These are phyloP conservation scores for Dryas octopetala DNA, from an alignment of 306 rosid genomes.

Conservation along the genomic window DNA sequence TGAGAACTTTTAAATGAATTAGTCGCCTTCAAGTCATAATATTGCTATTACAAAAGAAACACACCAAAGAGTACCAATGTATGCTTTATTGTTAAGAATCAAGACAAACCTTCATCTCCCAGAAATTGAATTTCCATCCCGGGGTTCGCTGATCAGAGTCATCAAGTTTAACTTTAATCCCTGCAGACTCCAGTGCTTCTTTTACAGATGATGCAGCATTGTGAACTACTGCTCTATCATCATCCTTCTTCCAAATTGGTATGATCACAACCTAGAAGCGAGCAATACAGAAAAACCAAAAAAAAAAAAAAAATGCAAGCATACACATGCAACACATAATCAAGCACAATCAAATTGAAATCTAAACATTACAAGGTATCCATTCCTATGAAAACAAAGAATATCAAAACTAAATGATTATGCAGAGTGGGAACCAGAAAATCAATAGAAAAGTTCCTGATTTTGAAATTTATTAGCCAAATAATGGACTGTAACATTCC, in stretches of 20 bases:
- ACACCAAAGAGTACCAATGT: slow-evolving; percentile 4
- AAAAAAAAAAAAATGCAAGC: no score
- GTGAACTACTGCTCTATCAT: slow-evolving; percentile 56
- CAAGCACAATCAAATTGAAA: background rate
- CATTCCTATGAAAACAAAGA: background rate
- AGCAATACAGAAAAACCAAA: background rate
- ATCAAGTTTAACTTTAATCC: slow-evolving; percentile 73
- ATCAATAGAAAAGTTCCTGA: background rate
- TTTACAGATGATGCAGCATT: slow-evolving; percentile 65
- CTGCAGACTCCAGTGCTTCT: slow-evolving; percentile 56
- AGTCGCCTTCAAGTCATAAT: background rate
- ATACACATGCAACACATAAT: background rate
- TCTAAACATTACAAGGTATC: background rate
- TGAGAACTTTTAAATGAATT: background rate
- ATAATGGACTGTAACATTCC: background rate
- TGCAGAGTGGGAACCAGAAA: background rate
- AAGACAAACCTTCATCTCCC: slow-evolving; percentile 92
- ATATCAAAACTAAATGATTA: background rate
- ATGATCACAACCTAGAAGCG: slow-evolving; percentile 69
- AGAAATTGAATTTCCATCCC: slow-evolving; percentile 97
- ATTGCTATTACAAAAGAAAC: background rate
- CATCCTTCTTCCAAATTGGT: slow-evolving; percentile 95
- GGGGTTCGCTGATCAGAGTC: slow-evolving; percentile 88
- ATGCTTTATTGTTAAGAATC: slow-evolving; percentile 12
- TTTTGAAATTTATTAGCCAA: background rate